Conservation (phyloP, 371 early-diverging fungal genomes). For the Basidiobolus meristosporus region DNA sequence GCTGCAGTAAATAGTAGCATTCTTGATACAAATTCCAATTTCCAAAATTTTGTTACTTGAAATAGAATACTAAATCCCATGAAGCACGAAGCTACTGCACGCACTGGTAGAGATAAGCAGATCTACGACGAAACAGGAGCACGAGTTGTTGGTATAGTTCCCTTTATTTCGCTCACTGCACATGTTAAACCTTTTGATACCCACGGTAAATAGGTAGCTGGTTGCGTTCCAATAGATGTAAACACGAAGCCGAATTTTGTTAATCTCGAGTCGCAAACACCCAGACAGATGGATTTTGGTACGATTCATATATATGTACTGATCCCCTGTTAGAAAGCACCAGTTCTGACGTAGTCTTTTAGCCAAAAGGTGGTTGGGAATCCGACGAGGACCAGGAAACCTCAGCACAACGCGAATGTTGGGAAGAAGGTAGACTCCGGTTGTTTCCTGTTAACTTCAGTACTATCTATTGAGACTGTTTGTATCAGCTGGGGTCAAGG, state of each 20-base stretch:
- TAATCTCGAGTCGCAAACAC: background rate
- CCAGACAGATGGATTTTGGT: background rate
- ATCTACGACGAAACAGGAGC: no score
- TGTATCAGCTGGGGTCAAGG: no score
- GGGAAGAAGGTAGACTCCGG: background rate
- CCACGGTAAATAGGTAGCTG: background rate
- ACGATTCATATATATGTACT: background rate
- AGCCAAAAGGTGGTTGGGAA: slow-evolving; percentile 1
- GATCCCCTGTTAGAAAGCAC: background rate
- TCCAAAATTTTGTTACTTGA: no score
- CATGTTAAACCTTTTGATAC: no score
- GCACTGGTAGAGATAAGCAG: no score
- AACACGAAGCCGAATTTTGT: background rate
- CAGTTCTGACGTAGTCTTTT: background rate
- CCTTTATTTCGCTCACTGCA: no score
- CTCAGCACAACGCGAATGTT: background rate
- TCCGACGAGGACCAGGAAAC: background rate
- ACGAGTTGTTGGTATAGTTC: no score
- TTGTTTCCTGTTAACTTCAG: background rate
- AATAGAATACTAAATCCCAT: no score
- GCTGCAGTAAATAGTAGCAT: no score
- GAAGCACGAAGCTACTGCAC: no score
- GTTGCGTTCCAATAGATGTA: background rate
- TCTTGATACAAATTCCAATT: no score
- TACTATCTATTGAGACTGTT: no score